Conservation (phyloP, 257 asterid species). For the Voacanga thouarsii region DNA sequence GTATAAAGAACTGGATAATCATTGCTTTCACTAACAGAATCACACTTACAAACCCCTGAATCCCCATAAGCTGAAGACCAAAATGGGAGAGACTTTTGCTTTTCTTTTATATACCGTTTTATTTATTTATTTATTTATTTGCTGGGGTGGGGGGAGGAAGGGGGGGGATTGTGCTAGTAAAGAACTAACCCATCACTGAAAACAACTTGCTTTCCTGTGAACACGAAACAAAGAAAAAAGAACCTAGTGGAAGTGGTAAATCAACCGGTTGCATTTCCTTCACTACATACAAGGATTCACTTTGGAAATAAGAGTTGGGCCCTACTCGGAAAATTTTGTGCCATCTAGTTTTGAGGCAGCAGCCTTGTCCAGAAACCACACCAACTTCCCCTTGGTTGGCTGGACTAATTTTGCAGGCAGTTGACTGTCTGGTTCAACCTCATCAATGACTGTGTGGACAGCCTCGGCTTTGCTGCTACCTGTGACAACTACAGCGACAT, state of each 20-base stretch:
- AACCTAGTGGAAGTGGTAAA: constrained; percentile 8
- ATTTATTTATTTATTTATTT: background rate
- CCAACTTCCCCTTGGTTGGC: constrained; percentile 66
- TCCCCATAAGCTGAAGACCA: constrained; percentile 19
- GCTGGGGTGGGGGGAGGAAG: background rate
- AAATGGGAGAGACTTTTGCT: constrained; percentile 6
- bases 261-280: constrained; percentile 32
- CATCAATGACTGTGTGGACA: constrained; percentile 53
- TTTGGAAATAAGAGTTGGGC: constrained; percentile 14
- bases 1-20: constrained; percentile 16
- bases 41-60: constrained; percentile 26
- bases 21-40: constrained; percentile 21
- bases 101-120: background rate
- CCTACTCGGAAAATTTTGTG: constrained; percentile 43
- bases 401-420: constrained; percentile 67
- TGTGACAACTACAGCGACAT: constrained; percentile 49
- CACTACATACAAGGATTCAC: constrained; percentile 44
- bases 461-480: constrained; percentile 52
- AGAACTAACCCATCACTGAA: constrained; percentile 17
- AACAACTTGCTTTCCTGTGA: constrained; percentile 7
- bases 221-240: background rate
- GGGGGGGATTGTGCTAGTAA: background rate
- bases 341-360: constrained; percentile 69
- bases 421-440: constrained; percentile 31
- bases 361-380: constrained; percentile 73